Conservation (phyloP, 148 eudicot species). For the Rheum nobile region DNA sequence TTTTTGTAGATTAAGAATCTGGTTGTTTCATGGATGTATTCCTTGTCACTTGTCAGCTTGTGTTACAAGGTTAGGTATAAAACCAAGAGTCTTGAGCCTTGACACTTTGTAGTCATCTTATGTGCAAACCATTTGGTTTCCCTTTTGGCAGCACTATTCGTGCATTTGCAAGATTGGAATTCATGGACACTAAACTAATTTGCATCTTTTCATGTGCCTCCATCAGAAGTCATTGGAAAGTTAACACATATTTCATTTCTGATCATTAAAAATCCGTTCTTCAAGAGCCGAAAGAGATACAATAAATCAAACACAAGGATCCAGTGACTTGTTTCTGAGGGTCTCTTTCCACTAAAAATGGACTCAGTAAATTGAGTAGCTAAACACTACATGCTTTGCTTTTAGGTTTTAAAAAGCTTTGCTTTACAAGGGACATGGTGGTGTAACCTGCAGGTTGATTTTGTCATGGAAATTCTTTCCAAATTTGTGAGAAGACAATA, state of each 20-base stretch:
- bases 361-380: background rate
- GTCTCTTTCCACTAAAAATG: background rate
- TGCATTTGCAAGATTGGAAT: background rate
- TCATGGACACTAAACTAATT: background rate
- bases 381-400: too few relatives aligned
- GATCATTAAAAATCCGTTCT: background rate
- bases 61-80: background rate
- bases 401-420: too few relatives aligned
- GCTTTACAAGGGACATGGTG: background rate
- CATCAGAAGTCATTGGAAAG: background rate
- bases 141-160: background rate
- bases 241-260: background rate
- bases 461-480: conserved; percentile 84
- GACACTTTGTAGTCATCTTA: background rate
- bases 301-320: background rate
- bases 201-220: background rate
- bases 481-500: conserved; percentile 74
- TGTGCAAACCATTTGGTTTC: background rate
- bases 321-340: background rate
- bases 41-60: conserved; percentile 1
- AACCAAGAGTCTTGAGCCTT: background rate
- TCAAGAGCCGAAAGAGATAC: background rate
- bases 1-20: background rate
- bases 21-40: background rate
- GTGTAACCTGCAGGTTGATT: conserved; percentile 53